Percentiles rank a stretch among this genome's conserved stretches.
These are phyloP conservation scores for Margaritispora aquatica DNA, from an alignment of 495 filamentous ascomycete genomes.

Conservation along the genomic window DNA sequence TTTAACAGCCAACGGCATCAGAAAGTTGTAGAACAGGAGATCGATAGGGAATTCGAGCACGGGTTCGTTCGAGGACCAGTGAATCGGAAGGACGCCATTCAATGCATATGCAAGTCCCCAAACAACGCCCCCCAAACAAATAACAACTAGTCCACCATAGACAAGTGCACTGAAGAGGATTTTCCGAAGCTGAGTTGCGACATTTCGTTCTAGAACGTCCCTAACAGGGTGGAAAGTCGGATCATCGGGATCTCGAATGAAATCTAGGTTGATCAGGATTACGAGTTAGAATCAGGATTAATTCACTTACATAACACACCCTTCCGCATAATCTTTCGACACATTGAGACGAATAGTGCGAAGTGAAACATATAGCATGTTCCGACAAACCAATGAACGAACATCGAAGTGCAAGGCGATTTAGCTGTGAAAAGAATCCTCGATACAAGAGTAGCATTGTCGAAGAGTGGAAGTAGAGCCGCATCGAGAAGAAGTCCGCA, in stretches of 20 bases:
- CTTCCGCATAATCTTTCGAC: slow-evolving; percentile 89
- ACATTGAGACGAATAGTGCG: slow-evolving; percentile 98
- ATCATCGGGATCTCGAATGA: slow-evolving; percentile 97
- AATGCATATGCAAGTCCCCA: slow-evolving; percentile 73
- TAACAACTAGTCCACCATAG: slow-evolving; percentile 85
- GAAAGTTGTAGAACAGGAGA: slow-evolving; percentile 90
- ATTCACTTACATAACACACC: slow-evolving; percentile 77
- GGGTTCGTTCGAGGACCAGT: slow-evolving; percentile 85
- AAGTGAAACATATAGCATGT: slow-evolving; percentile 99
- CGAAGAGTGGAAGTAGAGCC: slow-evolving; percentile 84
- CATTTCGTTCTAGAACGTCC: slow-evolving; percentile 90
- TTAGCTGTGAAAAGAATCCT: slow-evolving; percentile 67
- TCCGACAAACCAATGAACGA: slow-evolving; percentile 98
- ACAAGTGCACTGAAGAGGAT: slow-evolving; percentile 94
- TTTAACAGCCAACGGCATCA: slow-evolving; percentile 78
- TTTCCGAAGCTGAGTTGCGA: slow-evolving; percentile 90
- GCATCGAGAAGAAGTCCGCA: slow-evolving; percentile 88
- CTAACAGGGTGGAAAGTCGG: slow-evolving; percentile 97
- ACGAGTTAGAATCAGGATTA: neutral
- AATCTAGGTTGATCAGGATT: slow-evolving; percentile 53
- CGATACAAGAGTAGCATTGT: slow-evolving; percentile 65
- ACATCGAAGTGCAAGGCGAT: slow-evolving; percentile 79
- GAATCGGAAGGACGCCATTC: slow-evolving; percentile 73
- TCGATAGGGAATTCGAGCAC: slow-evolving; percentile 93
- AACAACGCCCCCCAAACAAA: slow-evolving; percentile 92